These are phyloP conservation scores for Ophiostoma himal-ulmi DNA, from an alignment of 2,329 filamentous ascomycete genomes.

Conservation along the genomic window DNA sequence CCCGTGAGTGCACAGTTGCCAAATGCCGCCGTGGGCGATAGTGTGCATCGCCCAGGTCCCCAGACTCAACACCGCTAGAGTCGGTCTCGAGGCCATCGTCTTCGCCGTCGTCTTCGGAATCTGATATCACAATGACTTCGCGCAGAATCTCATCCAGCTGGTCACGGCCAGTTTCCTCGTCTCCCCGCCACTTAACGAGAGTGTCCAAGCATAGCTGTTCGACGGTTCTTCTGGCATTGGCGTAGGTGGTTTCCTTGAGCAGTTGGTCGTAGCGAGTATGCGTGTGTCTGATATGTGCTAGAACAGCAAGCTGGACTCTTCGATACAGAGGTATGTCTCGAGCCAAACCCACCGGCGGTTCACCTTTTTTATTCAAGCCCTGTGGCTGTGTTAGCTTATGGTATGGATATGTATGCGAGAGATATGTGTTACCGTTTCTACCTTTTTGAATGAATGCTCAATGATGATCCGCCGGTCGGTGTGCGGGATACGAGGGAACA, in stretches of 20 bases:
- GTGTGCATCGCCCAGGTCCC: slow-evolving; percentile 8
- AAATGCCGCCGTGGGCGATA: background rate
- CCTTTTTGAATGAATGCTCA: slow-evolving; percentile 57
- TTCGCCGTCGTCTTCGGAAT: slow-evolving; percentile 45
- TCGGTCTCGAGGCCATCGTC: slow-evolving; percentile 36
- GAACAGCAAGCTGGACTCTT: slow-evolving; percentile 58
- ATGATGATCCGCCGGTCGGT: slow-evolving; percentile 59
- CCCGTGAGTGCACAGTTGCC: background rate
- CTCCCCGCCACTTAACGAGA: slow-evolving; percentile 66
- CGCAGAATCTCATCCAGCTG: slow-evolving; percentile 61
- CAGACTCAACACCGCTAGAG: slow-evolving; percentile 21
- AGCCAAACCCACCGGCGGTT: slow-evolving; percentile 54
- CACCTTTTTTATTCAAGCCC: slow-evolving; percentile 47
- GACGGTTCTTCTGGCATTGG: slow-evolving; percentile 55
- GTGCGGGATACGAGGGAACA: slow-evolving; percentile 61
- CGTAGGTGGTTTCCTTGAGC: slow-evolving; percentile 52
- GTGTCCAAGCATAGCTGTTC: slow-evolving; percentile 57
- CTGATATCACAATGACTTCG: slow-evolving; percentile 62
- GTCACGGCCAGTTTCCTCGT: slow-evolving; percentile 62
- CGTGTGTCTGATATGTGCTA: slow-evolving; percentile 62
- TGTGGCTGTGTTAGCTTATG: slow-evolving; percentile 28
- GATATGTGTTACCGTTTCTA: slow-evolving; percentile 31
- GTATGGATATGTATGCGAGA: background rate
- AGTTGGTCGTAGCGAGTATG: slow-evolving; percentile 61
- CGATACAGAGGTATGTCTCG: slow-evolving; percentile 52